phyloP scores from a whole-genome alignment of 371 early-diverging fungal genomes.

The Circinella minor region DNA sequence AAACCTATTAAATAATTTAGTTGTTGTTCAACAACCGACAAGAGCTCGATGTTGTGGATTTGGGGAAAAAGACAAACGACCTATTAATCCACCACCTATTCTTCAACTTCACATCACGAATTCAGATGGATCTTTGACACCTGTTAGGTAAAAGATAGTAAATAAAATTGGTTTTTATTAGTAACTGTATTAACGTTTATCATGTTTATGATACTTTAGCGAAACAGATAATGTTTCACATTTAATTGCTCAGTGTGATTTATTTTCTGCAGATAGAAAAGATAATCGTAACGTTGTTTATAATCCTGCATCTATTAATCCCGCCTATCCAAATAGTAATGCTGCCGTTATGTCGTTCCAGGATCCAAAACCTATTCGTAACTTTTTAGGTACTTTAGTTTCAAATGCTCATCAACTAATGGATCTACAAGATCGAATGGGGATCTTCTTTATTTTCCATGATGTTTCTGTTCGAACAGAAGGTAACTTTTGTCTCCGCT shows the following conservation, averaged over 20 bases:
- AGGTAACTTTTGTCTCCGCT: slow-evolving; percentile 48
- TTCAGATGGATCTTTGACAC: slow-evolving; percentile 15
- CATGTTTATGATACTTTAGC: not conserved
- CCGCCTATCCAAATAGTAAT: slow-evolving; percentile 23
- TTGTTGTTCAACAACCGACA: slow-evolving; percentile 66
- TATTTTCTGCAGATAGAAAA: slow-evolving; percentile 19
- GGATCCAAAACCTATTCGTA: slow-evolving; percentile 25
- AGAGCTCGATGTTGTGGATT: slow-evolving; percentile 74
- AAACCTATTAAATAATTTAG: slow-evolving; percentile 8
- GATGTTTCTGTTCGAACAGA: slow-evolving; percentile 53
- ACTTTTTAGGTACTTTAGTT: slow-evolving; percentile 22
- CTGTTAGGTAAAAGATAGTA: slow-evolving; percentile 13
- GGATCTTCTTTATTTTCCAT: slow-evolving; percentile 61
- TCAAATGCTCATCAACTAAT: slow-evolving; percentile 28
- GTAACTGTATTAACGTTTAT: no score
- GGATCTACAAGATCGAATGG: slow-evolving; percentile 38
- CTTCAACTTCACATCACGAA: slow-evolving; percentile 41
- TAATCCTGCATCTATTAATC: slow-evolving; percentile 26
- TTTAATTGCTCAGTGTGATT: slow-evolving; percentile 24
- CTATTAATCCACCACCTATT: slow-evolving; percentile 74
- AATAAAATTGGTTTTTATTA: no score
- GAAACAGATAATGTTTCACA: slow-evolving; percentile 22
- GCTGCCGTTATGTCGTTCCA: slow-evolving; percentile 25
- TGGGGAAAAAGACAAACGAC: slow-evolving; percentile 74
- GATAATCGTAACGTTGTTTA: slow-evolving; percentile 22